Percentiles rank a stretch among this genome's conserved stretches.
Conservation (phyloP, 2,329 filamentous ascomycete genomes). For the Lachnum nothofagi region DNA sequence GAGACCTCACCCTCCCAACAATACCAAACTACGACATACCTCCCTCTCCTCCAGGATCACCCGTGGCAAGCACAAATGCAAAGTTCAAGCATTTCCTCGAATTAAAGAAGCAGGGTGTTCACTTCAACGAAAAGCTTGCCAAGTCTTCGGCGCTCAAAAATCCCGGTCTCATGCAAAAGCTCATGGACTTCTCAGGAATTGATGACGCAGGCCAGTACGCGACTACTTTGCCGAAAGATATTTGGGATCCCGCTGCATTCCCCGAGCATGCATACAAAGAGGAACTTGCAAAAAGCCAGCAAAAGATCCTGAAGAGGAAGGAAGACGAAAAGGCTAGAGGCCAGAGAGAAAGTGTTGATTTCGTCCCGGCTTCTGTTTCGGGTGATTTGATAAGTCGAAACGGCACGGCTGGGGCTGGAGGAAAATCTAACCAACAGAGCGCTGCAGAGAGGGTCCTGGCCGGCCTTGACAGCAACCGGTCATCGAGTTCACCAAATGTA, state of each 20-base stretch:
- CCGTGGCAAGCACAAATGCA: constrained; percentile 48
- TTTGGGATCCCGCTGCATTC: constrained; percentile 56
- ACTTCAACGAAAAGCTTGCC: constrained; percentile 73
- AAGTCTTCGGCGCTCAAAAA: constrained; percentile 64
- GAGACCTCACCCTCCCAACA: constrained; percentile 68
- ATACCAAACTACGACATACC: constrained; percentile 71
- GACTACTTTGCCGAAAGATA: constrained; percentile 51
- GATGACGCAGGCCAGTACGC: constrained; percentile 56
- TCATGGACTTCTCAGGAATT: constrained; percentile 63
- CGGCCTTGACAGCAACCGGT: constrained; percentile 29
- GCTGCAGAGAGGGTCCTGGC: constrained; percentile 34
- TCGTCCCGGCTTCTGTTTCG: constrained; percentile 28
- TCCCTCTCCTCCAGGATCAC: constrained; percentile 62
- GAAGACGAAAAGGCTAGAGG: constrained; percentile 31
- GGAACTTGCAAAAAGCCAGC: constrained; percentile 45
- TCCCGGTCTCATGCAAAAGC: constrained; percentile 65
- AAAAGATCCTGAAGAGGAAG: constrained; percentile 28
- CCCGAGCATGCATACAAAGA: constrained; percentile 51
- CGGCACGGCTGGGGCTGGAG: constrained; percentile 20
- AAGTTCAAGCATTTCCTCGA: constrained; percentile 71
- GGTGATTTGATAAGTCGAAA: constrained; percentile 21
- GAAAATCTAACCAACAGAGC: constrained; percentile 25
- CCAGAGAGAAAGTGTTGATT: constrained; percentile 30
- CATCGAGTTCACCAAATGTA: constrained; percentile 30
- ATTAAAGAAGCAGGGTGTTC: constrained; percentile 69